Evolutionary conservation across 2,329 filamentous ascomycete genomes (phyloP).

Genomic region (Podosphaera xanthii): DNA sequence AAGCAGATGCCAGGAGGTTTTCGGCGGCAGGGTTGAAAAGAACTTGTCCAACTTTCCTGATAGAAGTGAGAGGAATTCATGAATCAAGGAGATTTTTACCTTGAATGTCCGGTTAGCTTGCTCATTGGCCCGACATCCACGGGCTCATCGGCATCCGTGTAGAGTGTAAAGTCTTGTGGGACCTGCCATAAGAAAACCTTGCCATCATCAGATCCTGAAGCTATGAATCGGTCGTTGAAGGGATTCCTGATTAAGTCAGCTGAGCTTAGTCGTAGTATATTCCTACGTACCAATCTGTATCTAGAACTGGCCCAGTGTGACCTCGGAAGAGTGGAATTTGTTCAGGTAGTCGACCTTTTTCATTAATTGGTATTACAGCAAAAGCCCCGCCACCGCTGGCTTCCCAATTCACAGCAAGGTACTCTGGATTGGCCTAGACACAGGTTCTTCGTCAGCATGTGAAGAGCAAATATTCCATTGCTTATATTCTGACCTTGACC

Average conservation of each 20-base stretch:
- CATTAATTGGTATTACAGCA: conserved; percentile 75
- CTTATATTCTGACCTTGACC: conserved; percentile 46
- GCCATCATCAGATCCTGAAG: conserved; percentile 86
- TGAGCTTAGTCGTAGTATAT: background rate
- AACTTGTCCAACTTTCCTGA: conserved; percentile 89
- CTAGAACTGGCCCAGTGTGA: conserved; percentile 83
- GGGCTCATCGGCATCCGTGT: conserved; percentile 67
- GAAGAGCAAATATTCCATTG: background rate
- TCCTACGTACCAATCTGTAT: conserved; percentile 72
- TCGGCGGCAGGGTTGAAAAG: conserved; percentile 93
- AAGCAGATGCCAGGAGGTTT: conserved; percentile 84
- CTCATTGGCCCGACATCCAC: conserved; percentile 58
- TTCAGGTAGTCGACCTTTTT: conserved; percentile 78
- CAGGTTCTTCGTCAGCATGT: too few relatives aligned
- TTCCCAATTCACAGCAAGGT: conserved; percentile 96
- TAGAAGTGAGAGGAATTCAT: conserved; percentile 10
- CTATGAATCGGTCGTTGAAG: conserved; percentile 82
- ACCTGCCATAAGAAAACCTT: conserved; percentile 97
- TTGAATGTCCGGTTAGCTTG: conserved; percentile 69
- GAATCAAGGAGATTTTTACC: conserved; percentile 25
- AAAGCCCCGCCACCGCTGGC: conserved; percentile 88
- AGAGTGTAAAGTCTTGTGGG: conserved; percentile 63
- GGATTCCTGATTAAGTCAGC: conserved; percentile 46
- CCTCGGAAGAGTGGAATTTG: conserved; percentile 86
- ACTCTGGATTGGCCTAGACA: conserved; percentile 72